Evolutionary conservation across 306 rosid genomes (phyloP).

Genomic region (Rosa rugosa): DNA sequence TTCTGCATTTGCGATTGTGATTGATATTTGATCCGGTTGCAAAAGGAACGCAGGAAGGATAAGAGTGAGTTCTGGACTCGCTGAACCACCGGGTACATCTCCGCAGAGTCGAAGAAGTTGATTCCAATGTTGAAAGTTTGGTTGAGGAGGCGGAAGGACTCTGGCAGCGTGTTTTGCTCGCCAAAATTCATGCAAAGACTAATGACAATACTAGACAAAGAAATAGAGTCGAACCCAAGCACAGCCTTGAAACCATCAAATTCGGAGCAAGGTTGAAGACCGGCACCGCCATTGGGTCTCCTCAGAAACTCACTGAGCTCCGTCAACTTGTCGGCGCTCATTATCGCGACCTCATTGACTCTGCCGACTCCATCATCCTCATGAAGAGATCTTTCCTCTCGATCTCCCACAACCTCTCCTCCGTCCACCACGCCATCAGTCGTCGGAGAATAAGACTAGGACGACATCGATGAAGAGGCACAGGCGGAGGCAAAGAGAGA

Average conservation of each 20-base stretch:
- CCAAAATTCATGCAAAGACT: constrained; percentile 61
- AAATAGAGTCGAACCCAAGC: constrained; percentile 50
- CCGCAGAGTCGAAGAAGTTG: constrained; percentile 92
- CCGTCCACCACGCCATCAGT: no score
- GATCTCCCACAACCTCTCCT: no score
- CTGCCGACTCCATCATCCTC: no score
- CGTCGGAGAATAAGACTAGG: no score
- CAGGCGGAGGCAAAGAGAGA: no score
- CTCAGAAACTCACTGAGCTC: not conserved
- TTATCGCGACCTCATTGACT: no score
- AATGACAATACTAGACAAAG: not conserved
- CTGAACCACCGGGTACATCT: constrained; percentile 98
- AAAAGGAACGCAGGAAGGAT: no score
- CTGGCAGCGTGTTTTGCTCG: constrained; percentile 60
- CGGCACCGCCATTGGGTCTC: constrained; percentile 52
- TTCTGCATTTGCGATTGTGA: no score
- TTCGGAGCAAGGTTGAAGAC: constrained; percentile 64
- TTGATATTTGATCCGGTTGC: no score
- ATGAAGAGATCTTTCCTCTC: no score
- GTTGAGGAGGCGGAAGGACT: constrained; percentile 73
- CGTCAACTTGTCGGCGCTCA: no score
- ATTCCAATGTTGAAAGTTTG: constrained; percentile 63
- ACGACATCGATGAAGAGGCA: no score
- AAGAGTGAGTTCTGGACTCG: constrained; percentile 51
- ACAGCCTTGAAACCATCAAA: constrained; percentile 66